phyloP scores from a whole-genome alignment of 176 grass and related monocot genomes.

The Bonia amplexicaulis region DNA sequence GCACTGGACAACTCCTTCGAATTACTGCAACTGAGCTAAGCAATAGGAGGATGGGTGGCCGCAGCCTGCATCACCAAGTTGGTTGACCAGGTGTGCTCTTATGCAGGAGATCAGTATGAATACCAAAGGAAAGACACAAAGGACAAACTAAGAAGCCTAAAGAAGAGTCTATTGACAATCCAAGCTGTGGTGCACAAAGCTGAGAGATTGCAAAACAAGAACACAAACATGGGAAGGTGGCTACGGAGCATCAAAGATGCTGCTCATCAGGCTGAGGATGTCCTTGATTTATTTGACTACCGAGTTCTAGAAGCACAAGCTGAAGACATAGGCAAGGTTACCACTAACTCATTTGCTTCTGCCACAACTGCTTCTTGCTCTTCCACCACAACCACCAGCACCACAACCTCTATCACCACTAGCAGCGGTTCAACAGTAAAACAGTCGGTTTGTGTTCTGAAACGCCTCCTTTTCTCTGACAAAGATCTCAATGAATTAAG shows the following conservation, averaged over 20 bases:
- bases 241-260: conserved; percentile 30
- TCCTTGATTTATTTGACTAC: conserved; percentile 35
- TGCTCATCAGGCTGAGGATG: conserved; percentile 23
- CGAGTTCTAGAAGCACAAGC: conserved; percentile 8
- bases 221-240: background rate
- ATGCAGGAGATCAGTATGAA: conserved; percentile 27
- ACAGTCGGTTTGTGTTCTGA: background rate
- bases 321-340: background rate
- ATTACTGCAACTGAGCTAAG: background rate
- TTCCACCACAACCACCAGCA: background rate
- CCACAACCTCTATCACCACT: background rate
- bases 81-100: conserved; percentile 25
- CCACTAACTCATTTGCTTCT: background rate
- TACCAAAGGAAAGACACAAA: conserved; percentile 30
- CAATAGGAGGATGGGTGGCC: conserved; percentile 17
- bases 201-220: background rate
- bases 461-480: background rate
- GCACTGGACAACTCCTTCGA: background rate
- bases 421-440: background rate
- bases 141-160: conserved; percentile 25
- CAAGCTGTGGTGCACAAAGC: background rate
- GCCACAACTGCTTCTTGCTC: background rate
- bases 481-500: conserved; percentile 4
- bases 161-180: conserved; percentile 1
- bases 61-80: conserved; percentile 17